Evolutionary conservation across 495 filamentous ascomycete genomes (phyloP).

Genomic region (Penicillium chermesinum): DNA sequence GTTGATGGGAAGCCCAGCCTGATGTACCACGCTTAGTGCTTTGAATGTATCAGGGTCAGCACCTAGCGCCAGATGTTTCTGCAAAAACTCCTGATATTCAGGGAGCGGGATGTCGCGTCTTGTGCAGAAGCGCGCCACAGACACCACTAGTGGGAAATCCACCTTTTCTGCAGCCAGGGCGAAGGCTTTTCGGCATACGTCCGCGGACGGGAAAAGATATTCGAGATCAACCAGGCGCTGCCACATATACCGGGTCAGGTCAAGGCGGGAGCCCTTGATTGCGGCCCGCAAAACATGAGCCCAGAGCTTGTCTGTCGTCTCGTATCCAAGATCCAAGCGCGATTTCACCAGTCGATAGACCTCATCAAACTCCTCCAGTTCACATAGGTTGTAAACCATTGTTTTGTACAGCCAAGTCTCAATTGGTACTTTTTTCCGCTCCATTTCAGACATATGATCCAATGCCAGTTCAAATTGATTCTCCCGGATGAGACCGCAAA

Average conservation of each 20-base stretch:
- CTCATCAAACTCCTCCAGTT: conserved; percentile 68
- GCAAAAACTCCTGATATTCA: conserved; percentile 74
- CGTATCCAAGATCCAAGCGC: conserved; percentile 41
- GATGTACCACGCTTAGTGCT: conserved; percentile 63
- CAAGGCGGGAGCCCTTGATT: conserved; percentile 46
- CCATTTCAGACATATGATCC: conserved; percentile 64
- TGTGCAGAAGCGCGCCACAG: conserved; percentile 35
- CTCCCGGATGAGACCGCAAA: conserved; percentile 71
- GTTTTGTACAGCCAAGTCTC: conserved; percentile 71
- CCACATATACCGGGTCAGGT: conserved; percentile 62
- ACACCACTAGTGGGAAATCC: conserved; percentile 54
- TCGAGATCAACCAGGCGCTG: conserved; percentile 47
- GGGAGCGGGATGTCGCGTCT: conserved; percentile 48
- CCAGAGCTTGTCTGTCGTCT: conserved; percentile 53
- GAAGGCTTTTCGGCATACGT: conserved; percentile 60
- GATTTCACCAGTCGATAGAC: conserved; percentile 60
- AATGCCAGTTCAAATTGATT: conserved; percentile 77
- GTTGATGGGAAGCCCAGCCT: conserved; percentile 48
- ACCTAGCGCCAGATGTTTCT: conserved; percentile 54
- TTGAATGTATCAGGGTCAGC: conserved; percentile 54
- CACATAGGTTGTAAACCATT: conserved; percentile 64
- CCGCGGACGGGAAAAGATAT: conserved; percentile 61
- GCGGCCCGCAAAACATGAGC: conserved; percentile 66
- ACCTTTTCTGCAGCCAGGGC: conserved; percentile 60
- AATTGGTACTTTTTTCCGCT: conserved; percentile 48